These are phyloP conservation scores for Sungouiella blattae DNA, from an alignment of 805 yeast genomes.

Conservation along the genomic window DNA sequence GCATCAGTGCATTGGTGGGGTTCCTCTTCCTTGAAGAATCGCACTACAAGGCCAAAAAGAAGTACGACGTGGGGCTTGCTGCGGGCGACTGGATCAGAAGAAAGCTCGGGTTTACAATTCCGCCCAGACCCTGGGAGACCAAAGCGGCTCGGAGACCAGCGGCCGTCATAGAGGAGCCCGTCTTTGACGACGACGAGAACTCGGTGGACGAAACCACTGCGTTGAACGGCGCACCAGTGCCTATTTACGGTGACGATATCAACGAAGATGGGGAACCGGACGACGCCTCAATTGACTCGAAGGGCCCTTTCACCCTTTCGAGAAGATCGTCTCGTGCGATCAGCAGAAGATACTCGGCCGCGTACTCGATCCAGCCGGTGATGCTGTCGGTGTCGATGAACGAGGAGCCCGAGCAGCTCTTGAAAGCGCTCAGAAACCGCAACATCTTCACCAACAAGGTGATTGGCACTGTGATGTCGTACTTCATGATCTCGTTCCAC, in stretches of 20 bases:
- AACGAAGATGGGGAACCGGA: conserved; percentile 2
- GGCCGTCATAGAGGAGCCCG: background rate
- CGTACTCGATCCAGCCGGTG: conserved; percentile 14
- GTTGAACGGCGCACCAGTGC: conserved; percentile 5
- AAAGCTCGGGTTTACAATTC: conserved; percentile 23
- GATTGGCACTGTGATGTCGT: conserved; percentile 28
- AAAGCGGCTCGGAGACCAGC: background rate
- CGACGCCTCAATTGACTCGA: conserved; percentile 4
- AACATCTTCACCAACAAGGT: conserved; percentile 29
- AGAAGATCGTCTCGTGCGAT: conserved; percentile 12
- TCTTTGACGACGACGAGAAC: conserved; percentile 2
- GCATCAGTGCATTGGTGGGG: conserved; percentile 25
- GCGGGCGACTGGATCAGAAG: conserved; percentile 31
- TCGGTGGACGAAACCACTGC: conserved; percentile 5
- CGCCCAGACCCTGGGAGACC: conserved; percentile 30
- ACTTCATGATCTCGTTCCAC: conserved; percentile 46
- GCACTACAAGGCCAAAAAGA: conserved; percentile 23
- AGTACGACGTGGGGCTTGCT: conserved; percentile 29
- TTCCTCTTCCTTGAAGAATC: conserved; percentile 39
- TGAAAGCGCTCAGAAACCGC: conserved; percentile 16
- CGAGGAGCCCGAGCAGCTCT: conserved; percentile 9
- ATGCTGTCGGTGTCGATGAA: conserved; percentile 6
- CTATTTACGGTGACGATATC: conserved; percentile 4
- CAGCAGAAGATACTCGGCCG: conserved; percentile 16
- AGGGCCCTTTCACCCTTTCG: conserved; percentile 4